Base-by-base conservation (phyloP, 225 moss, liverwort and hornwort species). In the Physcomitrellopsis africana region DNA sequence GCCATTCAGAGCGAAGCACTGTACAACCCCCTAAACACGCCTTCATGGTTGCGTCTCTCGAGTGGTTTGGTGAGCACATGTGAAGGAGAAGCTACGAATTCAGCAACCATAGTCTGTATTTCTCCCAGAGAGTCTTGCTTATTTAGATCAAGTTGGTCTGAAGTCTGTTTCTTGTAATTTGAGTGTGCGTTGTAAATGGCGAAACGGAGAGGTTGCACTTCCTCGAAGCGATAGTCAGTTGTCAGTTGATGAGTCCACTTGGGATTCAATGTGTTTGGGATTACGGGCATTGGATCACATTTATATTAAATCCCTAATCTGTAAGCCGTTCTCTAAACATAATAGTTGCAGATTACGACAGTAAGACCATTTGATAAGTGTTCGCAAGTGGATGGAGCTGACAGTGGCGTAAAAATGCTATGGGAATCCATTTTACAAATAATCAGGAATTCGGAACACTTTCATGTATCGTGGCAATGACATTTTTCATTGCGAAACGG, bases 101-200 rank as follows among this genome's bases (percentile, higher is more conserved):
- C n/a, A n/a, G n/a, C n/a, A n/a, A n/a, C n/a, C n/a, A n/a, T n/a
- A n/a, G n/a, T n/a, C n/a, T n/a, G n/a, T n/a, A n/a, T n/a, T n/a
- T n/a, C n/a, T n/a, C n/a, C n/a, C n/a, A n/a, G n/a, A n/a, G n/a
- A 86, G 7, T 86, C 86, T 75, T 86, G 86, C 71, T 86, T 78
- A 11, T 61, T 14, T 26, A 83, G 83, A 16, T 83, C 69, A 67
- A 86, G 72, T 55, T 72, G 37, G 53, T 68, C 68, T 0, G 81
- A 78, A 47, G 72, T 54, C 26, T 81, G 78, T 0, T 51, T 70
- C 15, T 68, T 81, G 68, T 43, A 80, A 45, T 86, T 83, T 3
- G 83, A 86, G 76, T 83, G 83, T n/a, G 77, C 81, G 11, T 83
- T 81, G 51, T 58, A 73, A 37, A 86, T 51, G 18, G 44, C 60